A percentile compares a stretch with the other conserved stretches of the same genome.
These are phyloP conservation scores for Plasmodium yoelii DNA, from an alignment of 169 alveolate species.

Conservation along the genomic window DNA sequence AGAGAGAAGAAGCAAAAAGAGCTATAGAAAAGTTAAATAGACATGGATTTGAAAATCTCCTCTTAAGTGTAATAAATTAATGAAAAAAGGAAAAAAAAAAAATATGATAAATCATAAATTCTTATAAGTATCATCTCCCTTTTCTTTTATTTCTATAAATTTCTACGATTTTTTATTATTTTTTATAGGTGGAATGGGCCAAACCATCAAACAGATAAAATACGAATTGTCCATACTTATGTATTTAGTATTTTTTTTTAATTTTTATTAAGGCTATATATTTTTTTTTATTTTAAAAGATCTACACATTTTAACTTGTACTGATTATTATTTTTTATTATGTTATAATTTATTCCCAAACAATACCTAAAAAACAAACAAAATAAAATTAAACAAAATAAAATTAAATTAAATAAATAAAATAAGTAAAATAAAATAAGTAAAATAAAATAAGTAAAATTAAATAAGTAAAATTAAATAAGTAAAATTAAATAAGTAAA, in stretches of 20 bases:
- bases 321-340: slow-evolving; percentile 62
- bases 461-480: no score
- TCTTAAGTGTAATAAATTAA: slow-evolving; percentile 86
- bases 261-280: neutral
- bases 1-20: slow-evolving; percentile 90
- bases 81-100: neutral
- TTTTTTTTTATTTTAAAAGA: slow-evolving; percentile 41
- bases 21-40: slow-evolving; percentile 91
- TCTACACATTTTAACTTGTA: slow-evolving; percentile 74
- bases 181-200: slow-evolving; percentile 89
- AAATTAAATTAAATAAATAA: no score
- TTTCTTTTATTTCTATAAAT: neutral
- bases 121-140: neutral
- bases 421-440: no score
- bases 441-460: no score
- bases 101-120: neutral
- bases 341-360: slow-evolving; percentile 59
- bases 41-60: slow-evolving; percentile 91
- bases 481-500: no score
- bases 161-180: slow-evolving; percentile 3
- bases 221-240: slow-evolving; percentile 3
- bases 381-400: neutral
- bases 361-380: slow-evolving; percentile 48
- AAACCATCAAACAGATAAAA: slow-evolving; percentile 81
- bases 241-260: slow-evolving; percentile 6